Evolutionary conservation across 768 basidiomycete species (phyloP), one percentile per base, ranked within the genome.

Genomic region (Termitomyces sp.): DNA sequence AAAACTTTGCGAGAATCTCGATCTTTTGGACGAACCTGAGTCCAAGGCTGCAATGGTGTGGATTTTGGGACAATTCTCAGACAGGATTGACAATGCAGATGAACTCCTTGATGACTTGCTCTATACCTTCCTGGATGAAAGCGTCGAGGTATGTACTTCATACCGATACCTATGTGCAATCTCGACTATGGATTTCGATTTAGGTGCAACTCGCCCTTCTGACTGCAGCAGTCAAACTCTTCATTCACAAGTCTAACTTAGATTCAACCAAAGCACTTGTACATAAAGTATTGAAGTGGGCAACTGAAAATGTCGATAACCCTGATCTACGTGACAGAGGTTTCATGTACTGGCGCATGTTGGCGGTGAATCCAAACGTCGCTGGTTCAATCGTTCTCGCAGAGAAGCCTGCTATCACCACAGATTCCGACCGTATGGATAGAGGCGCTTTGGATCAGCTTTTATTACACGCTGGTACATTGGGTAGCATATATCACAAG

Each of bases 321-420:
- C 97, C 97, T 8, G 97, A 99, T 75, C 77, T 99, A 21, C 83
- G 97, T 35, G 97, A 99, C 71, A 79, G 97, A 59, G 97, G 97
- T 3, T 98, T 95, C 76, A 98, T 99, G 90, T 99, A 98, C 73
- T 99, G 97, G 97, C 86, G 97, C 40, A 80, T 99, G 73, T 81
- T 98, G 45, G 95, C 96, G 9, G 87, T 94, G 64, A 94, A 97
- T 67, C 94, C 95, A 1, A 74, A 86, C 8, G 87, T 87, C 0
- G 95, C 97, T 7, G 83, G 87, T 40, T 89, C 93, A 61, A 89
- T 98, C 60, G 95, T 98, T 37, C 78, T 98, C 19, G 80, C 91
- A 15, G 92, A 94, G 63, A 97, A 97, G 65, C 97, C 97, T 31
- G 79, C 94, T 2, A 98, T 99, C 61, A 95, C 94, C n/a, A 98